Percentiles rank a stretch among this genome's conserved stretches.
phyloP scores from a whole-genome alignment of 2,329 filamentous ascomycete genomes.

The Xylariales sp. region DNA sequence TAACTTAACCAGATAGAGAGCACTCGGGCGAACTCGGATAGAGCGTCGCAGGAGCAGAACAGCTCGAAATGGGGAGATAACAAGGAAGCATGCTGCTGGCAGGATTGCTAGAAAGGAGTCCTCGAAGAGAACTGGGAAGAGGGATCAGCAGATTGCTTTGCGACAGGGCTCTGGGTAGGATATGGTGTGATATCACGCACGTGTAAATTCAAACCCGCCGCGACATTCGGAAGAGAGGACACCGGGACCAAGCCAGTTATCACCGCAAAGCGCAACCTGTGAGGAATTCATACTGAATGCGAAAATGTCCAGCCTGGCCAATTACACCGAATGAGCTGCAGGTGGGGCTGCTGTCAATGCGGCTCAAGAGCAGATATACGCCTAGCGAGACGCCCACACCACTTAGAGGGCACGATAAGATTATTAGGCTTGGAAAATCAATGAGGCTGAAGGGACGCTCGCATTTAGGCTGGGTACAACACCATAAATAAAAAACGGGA shows the following conservation, averaged over 20 bases:
- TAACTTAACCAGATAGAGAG: constrained; percentile 4
- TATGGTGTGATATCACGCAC: background rate
- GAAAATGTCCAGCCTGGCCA: too few species aligned
- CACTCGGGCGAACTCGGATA: background rate
- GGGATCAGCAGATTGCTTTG: too few species aligned
- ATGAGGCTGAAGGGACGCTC: too few species aligned
- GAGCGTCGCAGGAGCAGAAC: background rate
- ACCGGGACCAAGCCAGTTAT: constrained; percentile 7
- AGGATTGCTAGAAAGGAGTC: background rate
- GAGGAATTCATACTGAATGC: constrained; percentile 1
- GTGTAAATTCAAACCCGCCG: constrained; percentile 9
- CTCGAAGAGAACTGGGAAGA: constrained; percentile 3
- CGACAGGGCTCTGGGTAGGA: background rate
- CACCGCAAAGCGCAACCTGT: background rate
- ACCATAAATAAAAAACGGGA: too few species aligned
- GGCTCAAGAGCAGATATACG: too few species aligned
- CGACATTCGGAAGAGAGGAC: constrained; percentile 6
- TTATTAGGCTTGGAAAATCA: too few species aligned
- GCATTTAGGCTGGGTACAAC: too few species aligned
- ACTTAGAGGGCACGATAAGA: too few species aligned
- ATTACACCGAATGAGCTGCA: too few species aligned
- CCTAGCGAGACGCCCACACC: too few species aligned
- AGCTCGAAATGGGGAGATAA: constrained; percentile 5
- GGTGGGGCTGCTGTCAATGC: too few species aligned
- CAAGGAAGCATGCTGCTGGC: background rate